phyloP scores from a whole-genome alignment of 2,329 filamentous ascomycete species.

The Aciculosporium take region DNA sequence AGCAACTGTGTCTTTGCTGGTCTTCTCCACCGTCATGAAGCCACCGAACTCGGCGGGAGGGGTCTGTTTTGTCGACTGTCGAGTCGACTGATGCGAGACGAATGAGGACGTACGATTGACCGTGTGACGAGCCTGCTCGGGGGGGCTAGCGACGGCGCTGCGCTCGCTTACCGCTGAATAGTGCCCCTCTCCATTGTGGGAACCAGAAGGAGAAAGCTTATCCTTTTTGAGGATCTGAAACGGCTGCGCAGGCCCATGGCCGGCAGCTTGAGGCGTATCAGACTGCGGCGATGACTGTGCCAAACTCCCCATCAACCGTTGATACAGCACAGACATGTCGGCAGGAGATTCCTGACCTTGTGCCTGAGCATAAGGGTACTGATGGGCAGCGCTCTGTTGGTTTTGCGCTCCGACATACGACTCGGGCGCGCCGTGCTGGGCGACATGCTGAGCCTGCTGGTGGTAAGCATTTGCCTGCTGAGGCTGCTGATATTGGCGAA shows the following conservation, averaged over 20 bases:
- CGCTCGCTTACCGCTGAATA: conserved; percentile 25
- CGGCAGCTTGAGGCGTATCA: conserved; percentile 20
- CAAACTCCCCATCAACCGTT: conserved; percentile 24
- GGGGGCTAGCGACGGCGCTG: conserved; percentile 30
- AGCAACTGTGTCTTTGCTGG: conserved; percentile 54
- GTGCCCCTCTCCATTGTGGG: conserved; percentile 25
- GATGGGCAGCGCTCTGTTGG: conserved; percentile 11
- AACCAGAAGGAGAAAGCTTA: conserved; percentile 23
- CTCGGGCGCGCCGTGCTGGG: conserved; percentile 14
- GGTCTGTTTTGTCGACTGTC: conserved; percentile 11
- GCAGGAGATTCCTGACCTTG: conserved; percentile 22
- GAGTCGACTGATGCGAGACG: conserved; percentile 14
- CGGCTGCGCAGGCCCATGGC: conserved; percentile 19
- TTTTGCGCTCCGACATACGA: conserved; percentile 14
- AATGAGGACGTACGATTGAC: conserved; percentile 22
- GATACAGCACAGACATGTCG: conserved; percentile 22
- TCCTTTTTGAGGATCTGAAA: conserved; percentile 40
- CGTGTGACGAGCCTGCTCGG: conserved; percentile 25
- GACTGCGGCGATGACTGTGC: conserved; percentile 27
- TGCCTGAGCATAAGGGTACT: conserved; percentile 6
- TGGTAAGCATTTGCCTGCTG: conserved; percentile 14
- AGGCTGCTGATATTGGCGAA: conserved; percentile 16
- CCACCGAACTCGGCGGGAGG: conserved; percentile 19
- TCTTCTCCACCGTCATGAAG: conserved; percentile 29
- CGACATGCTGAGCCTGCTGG: conserved; percentile 13